Conservation (phyloP, 106 monocot species). For the Acorus calamus region DNA sequence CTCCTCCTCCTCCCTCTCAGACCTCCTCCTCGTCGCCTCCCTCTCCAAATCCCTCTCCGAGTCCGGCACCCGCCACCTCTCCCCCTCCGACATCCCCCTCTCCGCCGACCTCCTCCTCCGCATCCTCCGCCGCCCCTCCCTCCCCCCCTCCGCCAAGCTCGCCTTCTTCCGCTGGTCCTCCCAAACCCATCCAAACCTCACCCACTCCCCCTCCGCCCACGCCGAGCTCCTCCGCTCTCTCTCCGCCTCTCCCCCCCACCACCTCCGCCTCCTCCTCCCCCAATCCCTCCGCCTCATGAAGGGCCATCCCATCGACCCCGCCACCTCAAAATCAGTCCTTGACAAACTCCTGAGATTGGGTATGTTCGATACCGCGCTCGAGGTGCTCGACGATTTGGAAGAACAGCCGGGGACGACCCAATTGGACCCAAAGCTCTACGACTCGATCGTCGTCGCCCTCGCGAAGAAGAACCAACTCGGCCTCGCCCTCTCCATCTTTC, state of each 20-base stretch:
- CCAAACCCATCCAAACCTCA: conserved; percentile 2
- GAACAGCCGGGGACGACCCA: conserved; percentile 4
- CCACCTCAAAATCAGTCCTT: conserved; percentile 29
- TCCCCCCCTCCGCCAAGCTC: conserved; percentile 27
- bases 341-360: conserved; percentile 35
- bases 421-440: conserved; percentile 23
- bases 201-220: conserved; percentile 12
- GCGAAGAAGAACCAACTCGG: conserved; percentile 33
- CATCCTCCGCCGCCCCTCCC: conserved; percentile 20
- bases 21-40: too few relatives aligned
- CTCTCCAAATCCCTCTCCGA: conserved; percentile 10
- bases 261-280: conserved; percentile 18
- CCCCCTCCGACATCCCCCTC: conserved; percentile 4
- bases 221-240: conserved; percentile 26
- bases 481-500: conserved; percentile 51
- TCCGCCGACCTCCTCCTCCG: conserved; percentile 26
- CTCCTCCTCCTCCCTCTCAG: too few relatives aligned
- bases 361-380: conserved; percentile 58
- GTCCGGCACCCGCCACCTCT: neutral
- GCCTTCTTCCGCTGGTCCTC: conserved; percentile 23
- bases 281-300: conserved; percentile 14
- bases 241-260: conserved; percentile 14
- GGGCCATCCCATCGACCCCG: conserved; percentile 13
- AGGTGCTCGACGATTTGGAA: conserved; percentile 42
- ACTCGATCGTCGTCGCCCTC: conserved; percentile 56